Evolutionary conservation across 768 basidiomycete species (phyloP), one percentile per base, ranked within the genome.

Genomic region (Gloeopeniophorella convolvens): DNA sequence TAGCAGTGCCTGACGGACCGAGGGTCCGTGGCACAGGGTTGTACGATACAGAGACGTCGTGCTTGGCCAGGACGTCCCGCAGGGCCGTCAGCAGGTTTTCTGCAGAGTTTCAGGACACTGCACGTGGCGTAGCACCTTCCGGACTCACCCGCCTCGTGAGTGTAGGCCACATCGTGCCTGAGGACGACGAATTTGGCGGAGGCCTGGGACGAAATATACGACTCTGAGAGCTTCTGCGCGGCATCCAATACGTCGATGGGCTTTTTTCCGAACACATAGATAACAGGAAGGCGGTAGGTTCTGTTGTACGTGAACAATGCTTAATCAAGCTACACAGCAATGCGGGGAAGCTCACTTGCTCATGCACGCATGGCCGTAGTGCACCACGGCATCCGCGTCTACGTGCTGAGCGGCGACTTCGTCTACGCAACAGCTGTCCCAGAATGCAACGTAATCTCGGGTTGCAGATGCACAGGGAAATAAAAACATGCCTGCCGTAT

Each of bases 301-400:
- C 94, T 96, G 50, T 11, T 5, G 26, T 18, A n/a, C n/a, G n/a
- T 4, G 16, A 9, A 13, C 32, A 39, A 28, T 18, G 18, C 15
- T 24, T 11, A 26, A 23, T 27, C 23, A 41, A 12, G 13, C 50
- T 7, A 5, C n/a, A 4, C 26, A 13, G 9, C 2, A 7, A 16
- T 11, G 10, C 9, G 6, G 40, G 18, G 3, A 23, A 24, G 26
- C 5, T 33, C 59, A 95, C 92, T 83, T 80, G 64, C 87, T 91
- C 72, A 97, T 78, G 65, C 96, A 99, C 0, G 95, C 93, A 70
- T 96, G 89, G 2, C 95, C 95, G 61, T 96, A 97, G 62, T 99
- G 95, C 2, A 99, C 83, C 55, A 96, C 75, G 7, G 83, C 80
- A 62, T 97, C 89, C 0, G 93, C 91, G 56, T 93, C 82, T 39